A percentile compares a stretch with the other conserved stretches of the same genome.
These are phyloP conservation scores for Cryptococcus sp. DNA, from an alignment of 1,284 basidiomycete species.

Conservation along the genomic window DNA sequence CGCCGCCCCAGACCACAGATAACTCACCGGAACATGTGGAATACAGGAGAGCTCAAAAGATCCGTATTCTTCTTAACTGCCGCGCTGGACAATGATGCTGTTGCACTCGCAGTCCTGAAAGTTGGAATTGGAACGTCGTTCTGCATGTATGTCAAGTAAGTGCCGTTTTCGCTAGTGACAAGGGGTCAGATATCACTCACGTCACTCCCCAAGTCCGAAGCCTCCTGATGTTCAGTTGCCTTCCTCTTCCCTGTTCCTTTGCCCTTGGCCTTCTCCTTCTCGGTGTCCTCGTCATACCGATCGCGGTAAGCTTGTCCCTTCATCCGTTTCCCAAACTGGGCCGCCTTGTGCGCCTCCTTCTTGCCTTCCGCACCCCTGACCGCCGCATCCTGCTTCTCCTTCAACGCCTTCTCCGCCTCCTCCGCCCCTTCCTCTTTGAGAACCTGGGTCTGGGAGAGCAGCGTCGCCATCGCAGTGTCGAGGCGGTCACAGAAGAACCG, in stretches of 20 bases:
- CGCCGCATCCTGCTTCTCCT: constrained; percentile 52
- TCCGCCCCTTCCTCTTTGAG: constrained; percentile 55
- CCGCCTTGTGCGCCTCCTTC: constrained; percentile 38
- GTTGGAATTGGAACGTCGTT: constrained; percentile 23
- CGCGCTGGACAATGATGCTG: constrained; percentile 50
- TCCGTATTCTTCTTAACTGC: constrained; percentile 70
- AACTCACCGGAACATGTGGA: constrained; percentile 77
- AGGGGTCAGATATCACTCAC: constrained; percentile 46
- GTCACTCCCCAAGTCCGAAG: constrained; percentile 40
- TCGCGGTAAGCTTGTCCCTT: constrained; percentile 46
- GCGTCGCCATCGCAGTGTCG: constrained; percentile 58
- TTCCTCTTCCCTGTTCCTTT: background rate
- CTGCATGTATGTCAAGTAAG: background rate
- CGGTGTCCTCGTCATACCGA: constrained; percentile 31
- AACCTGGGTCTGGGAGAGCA: constrained; percentile 65
- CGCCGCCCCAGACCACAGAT: background rate
- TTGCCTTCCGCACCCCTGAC: constrained; percentile 35
- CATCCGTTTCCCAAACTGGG: constrained; percentile 43
- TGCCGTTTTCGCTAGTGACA: constrained; percentile 18
- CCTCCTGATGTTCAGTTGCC: constrained; percentile 38
- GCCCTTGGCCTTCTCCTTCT: constrained; percentile 53
- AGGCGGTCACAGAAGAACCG: constrained; percentile 83
- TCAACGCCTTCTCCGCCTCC: constrained; percentile 62
- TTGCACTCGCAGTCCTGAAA: constrained; percentile 28
- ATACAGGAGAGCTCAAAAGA: constrained; percentile 71